phyloP scores from a whole-genome alignment of 768 basidiomycete species.

The Amyloporia xantha region DNA sequence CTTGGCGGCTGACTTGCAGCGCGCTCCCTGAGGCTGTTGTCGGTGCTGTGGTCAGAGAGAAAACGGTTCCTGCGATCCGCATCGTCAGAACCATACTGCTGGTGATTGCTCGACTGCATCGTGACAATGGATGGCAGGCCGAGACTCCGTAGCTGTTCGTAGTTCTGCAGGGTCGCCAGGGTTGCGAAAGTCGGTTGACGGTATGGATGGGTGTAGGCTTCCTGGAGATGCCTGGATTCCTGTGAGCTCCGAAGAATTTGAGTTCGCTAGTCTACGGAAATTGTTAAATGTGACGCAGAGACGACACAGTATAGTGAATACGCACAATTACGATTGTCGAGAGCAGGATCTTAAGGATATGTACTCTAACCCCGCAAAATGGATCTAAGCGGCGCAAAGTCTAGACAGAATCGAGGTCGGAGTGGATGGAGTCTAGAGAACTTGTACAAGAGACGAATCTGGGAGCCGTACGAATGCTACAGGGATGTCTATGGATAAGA shows the following conservation, averaged over 20 bases:
- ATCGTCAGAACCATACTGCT: conserved; percentile 36
- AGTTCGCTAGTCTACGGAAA: neutral
- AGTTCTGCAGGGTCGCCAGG: conserved; percentile 21
- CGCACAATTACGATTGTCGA: neutral
- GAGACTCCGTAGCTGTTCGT: conserved; percentile 18
- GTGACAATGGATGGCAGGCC: conserved; percentile 21
- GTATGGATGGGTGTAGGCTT: neutral
- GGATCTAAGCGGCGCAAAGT: conserved; percentile 1
- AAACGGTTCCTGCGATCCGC: conserved; percentile 60
- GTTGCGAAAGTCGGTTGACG: neutral
- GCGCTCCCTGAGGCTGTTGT: conserved; percentile 47
- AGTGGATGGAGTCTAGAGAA: neutral
- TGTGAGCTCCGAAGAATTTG: too few species aligned
- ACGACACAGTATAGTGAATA: neutral
- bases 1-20: conserved; percentile 68
- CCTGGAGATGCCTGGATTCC: neutral
- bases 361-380: neutral
- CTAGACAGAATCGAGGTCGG: conserved; percentile 2
- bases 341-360: neutral
- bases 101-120: conserved; percentile 29
- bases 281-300: neutral
- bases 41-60: conserved; percentile 35
- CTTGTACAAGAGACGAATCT: neutral
- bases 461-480: neutral
- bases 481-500: neutral